Percentiles rank a stretch among this genome's conserved stretches.
These are phyloP conservation scores for Aciculosporium take DNA, from an alignment of 2,329 filamentous ascomycete genomes.

Conservation along the genomic window DNA sequence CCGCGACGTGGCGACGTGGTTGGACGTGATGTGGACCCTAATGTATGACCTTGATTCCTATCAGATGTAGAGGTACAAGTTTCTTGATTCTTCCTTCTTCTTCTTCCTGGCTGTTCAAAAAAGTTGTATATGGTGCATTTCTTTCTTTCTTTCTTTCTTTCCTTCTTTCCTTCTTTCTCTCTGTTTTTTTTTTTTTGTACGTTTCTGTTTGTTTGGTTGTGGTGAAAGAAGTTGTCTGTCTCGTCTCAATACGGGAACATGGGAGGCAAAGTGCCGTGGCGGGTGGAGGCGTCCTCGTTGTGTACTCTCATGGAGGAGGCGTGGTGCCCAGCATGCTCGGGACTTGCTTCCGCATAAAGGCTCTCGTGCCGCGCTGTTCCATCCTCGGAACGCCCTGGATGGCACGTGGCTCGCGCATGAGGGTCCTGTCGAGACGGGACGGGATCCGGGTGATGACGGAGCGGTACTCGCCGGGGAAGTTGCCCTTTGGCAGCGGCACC, in stretches of 20 bases:
- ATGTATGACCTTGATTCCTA: too few relatives aligned
- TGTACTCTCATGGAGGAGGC: conserved; percentile 23
- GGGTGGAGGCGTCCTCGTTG: too few relatives aligned
- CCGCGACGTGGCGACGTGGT: too few relatives aligned
- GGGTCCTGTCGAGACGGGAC: conserved; percentile 64
- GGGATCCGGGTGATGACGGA: conserved; percentile 53
- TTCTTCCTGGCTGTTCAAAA: not conserved
- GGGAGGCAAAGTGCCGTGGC: too few relatives aligned
- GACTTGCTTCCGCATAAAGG: conserved; percentile 43
- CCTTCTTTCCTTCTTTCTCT: not conserved
- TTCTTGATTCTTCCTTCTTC: not conserved
- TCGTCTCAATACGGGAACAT: too few relatives aligned
- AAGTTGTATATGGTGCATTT: not conserved
- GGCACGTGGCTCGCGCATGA: conserved; percentile 85
- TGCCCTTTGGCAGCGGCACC: conserved; percentile 44
- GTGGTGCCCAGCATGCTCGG: conserved; percentile 31
- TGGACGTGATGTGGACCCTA: too few relatives aligned
- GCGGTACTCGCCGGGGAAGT: conserved; percentile 49
- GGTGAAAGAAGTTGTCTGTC: too few relatives aligned
- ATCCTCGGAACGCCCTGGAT: conserved; percentile 73
- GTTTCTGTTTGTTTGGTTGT: not conserved
- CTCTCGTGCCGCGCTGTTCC: conserved; percentile 34
- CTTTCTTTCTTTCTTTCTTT: not conserved
- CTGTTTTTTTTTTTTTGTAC: not conserved
- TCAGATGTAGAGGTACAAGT: too few relatives aligned